Conservation (phyloP, 1,284 basidiomycete genomes). For the Marasmius sp. region DNA sequence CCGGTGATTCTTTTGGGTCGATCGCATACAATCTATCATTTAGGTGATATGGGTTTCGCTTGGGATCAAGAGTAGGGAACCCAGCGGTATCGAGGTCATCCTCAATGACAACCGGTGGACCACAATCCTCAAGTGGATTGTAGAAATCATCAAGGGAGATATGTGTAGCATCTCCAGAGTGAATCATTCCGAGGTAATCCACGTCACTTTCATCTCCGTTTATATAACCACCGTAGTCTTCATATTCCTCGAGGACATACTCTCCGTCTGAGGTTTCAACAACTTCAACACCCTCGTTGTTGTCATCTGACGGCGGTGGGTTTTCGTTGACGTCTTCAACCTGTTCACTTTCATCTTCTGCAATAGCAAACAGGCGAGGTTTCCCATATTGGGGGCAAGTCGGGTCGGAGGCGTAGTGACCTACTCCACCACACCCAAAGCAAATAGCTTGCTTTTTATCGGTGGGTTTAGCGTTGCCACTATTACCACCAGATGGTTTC, state of each 20-base stretch:
- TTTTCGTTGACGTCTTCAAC: no score
- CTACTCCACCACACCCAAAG: background rate
- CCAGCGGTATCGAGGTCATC: background rate
- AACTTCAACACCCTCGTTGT: background rate
- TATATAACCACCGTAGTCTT: background rate
- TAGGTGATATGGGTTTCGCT: background rate
- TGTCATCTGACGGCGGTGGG: background rate
- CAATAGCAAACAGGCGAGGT: background rate
- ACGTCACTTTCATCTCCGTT: no score
- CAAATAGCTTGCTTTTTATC: background rate
- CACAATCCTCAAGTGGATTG: background rate
- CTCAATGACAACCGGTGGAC: background rate
- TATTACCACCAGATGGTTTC: background rate
- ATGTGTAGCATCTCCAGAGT: background rate
- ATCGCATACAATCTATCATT: background rate
- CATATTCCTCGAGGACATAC: background rate
- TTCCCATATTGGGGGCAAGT: background rate
- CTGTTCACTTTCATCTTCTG: background rate
- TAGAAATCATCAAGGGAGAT: background rate
- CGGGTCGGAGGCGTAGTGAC: background rate
- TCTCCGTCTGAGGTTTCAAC: background rate
- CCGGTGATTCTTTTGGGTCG: background rate
- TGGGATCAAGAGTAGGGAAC: background rate
- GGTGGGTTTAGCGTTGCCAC: background rate
- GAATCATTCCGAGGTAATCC: background rate